A percentile compares a stretch with the other conserved stretches of the same genome.
Conservation (phyloP, 805 yeast genomes). For the Saturnispora gosingensis region DNA sequence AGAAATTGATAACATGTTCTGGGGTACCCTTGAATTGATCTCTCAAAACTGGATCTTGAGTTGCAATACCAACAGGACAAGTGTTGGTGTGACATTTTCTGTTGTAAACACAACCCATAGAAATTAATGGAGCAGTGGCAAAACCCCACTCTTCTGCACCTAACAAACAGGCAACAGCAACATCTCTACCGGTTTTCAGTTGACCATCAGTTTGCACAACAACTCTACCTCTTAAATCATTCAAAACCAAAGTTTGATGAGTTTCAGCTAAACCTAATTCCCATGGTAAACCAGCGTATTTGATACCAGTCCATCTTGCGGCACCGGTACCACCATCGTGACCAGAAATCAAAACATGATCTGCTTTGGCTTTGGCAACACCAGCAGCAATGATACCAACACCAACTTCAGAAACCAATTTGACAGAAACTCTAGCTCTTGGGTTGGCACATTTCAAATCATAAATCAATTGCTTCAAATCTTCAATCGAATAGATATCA, state of each 20-base stretch:
- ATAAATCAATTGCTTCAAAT: constrained; percentile 90
- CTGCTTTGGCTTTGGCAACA: constrained; percentile 98
- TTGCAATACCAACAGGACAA: constrained; percentile 98
- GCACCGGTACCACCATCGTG: constrained; percentile 99
- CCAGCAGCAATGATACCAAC: constrained; percentile 99
- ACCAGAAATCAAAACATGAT: constrained; percentile 90
- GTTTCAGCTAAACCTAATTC: constrained; percentile 97
- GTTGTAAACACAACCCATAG: constrained; percentile 97
- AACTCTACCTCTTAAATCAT: constrained; percentile 93
- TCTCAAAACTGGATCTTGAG: constrained; percentile 92
- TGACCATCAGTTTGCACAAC: constrained; percentile 98
- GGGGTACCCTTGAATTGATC: constrained; percentile 93
- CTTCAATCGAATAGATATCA: constrained; percentile 96
- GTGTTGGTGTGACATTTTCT: constrained; percentile 89
- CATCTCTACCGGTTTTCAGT: constrained; percentile 92
- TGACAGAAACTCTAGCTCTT: constrained; percentile 92
- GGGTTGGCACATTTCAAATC: constrained; percentile 97
- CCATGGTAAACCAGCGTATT: constrained; percentile 98
- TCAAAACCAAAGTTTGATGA: constrained; percentile 91
- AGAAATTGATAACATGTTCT: constrained; percentile 96
- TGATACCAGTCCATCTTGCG: constrained; percentile 93
- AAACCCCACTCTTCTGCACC: constrained; percentile 99
- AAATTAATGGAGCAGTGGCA: constrained; percentile 94
- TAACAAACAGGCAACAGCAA: constrained; percentile 88
- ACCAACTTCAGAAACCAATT: constrained; percentile 96